Conservation (phyloP, 2,329 filamentous ascomycete species). For the Alternaria brassicae region DNA sequence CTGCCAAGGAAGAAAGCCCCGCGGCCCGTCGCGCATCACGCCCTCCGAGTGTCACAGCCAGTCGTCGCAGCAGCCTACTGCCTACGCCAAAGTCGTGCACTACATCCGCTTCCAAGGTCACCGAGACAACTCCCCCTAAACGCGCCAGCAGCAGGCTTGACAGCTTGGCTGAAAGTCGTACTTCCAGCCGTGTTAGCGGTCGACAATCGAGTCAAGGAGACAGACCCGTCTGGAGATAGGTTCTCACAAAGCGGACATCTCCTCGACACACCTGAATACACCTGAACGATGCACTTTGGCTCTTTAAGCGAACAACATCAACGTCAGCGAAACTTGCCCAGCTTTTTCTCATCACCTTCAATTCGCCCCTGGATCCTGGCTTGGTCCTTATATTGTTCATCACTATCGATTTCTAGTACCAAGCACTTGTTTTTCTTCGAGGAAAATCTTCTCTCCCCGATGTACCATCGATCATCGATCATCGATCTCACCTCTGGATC, state of each 20-base stretch:
- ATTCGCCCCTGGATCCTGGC: constrained; percentile 25
- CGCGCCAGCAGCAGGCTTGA: constrained; percentile 34
- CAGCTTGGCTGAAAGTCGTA: constrained; percentile 32
- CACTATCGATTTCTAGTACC: constrained; percentile 23
- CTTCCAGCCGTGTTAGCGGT: constrained; percentile 32
- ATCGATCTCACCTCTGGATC: constrained; percentile 17
- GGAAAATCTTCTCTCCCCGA: neutral
- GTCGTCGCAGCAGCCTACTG: constrained; percentile 41
- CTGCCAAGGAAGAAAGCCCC: constrained; percentile 40
- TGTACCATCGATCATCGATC: constrained; percentile 12
- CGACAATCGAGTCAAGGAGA: constrained; percentile 36
- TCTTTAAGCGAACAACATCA: constrained; percentile 1
- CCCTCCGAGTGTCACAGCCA: constrained; percentile 40
- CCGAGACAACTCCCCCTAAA: constrained; percentile 16
- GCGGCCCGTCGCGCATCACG: constrained; percentile 34
- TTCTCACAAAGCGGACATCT: constrained; percentile 19
- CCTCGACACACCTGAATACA: neutral
- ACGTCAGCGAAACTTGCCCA: constrained; percentile 2
- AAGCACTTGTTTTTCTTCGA: neutral
- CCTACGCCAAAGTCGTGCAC: constrained; percentile 39
- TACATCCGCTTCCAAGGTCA: constrained; percentile 27
- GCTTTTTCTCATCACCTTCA: constrained; percentile 9
- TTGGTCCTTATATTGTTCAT: constrained; percentile 19
- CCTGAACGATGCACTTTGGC: neutral
- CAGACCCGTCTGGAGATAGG: constrained; percentile 36